Evolutionary conservation across 164 flowering plant species (phyloP).

Genomic region (Nelumbo lutea): DNA sequence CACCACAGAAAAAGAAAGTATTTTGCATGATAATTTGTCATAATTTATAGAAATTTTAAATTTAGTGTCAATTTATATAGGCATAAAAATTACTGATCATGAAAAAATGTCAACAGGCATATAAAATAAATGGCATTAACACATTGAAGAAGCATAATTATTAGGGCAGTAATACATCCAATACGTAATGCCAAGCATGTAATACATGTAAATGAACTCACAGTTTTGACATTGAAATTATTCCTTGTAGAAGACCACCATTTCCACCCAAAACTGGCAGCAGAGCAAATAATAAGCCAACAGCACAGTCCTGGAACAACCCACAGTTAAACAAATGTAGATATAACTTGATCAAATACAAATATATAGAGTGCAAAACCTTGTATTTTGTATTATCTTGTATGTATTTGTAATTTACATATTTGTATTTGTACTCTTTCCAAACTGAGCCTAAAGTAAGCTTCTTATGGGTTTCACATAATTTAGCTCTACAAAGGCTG

Average conservation of each 20-base stretch:
- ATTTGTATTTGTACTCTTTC: no score
- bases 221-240: conserved; percentile 81
- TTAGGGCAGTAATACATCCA: not conserved
- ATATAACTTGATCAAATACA: conserved; percentile 1
- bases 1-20: not conserved
- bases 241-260: conserved; percentile 73
- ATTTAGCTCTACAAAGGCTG: no score
- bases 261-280: conserved; percentile 97
- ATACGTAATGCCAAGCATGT: not conserved
- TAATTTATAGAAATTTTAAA: not conserved
- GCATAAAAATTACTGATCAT: not conserved
- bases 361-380: no score
- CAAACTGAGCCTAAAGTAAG: no score
- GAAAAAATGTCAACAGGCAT: not conserved
- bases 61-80: not conserved
- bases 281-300: conserved; percentile 91
- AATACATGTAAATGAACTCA: conserved; percentile 33
- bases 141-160: not conserved
- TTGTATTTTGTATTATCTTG: no score
- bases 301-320: conserved; percentile 90
- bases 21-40: no score
- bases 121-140: not conserved
- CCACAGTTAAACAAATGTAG: not conserved
- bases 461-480: no score
- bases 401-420: no score